Conservation (phyloP, 1,139 yeast genomes). For the Yamadazyma epiphylla region DNA sequence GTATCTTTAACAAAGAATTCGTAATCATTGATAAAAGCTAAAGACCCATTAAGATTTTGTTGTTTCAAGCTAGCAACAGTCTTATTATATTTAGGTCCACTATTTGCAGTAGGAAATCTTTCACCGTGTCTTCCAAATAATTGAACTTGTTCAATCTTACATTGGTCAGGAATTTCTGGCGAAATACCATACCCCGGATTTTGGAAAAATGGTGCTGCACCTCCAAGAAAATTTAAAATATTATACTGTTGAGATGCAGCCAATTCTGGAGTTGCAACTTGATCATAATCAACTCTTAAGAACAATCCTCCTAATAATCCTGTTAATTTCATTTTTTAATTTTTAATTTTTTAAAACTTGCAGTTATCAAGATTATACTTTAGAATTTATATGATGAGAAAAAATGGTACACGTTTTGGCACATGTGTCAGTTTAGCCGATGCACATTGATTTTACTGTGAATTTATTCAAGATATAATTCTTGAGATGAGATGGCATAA, state of each 20-base stretch:
- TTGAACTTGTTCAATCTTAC: slow-evolving; percentile 63
- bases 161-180: slow-evolving; percentile 45
- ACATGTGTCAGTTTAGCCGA: too few species aligned
- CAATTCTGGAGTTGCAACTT: slow-evolving; percentile 35
- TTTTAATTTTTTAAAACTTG: too few species aligned
- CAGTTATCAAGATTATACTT: too few species aligned
- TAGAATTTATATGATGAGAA: too few species aligned
- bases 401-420: too few species aligned
- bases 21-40: slow-evolving; percentile 31
- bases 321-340: slow-evolving; percentile 5
- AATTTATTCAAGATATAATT: too few species aligned
- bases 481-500: too few species aligned
- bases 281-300: slow-evolving; percentile 4
- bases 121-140: slow-evolving; percentile 71
- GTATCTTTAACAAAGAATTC: slow-evolving; percentile 26
- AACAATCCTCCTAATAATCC: slow-evolving; percentile 3
- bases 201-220: slow-evolving; percentile 46
- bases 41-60: slow-evolving; percentile 22
- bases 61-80: slow-evolving; percentile 10
- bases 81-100: slow-evolving; percentile 22
- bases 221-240: slow-evolving; percentile 41
- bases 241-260: slow-evolving; percentile 38
- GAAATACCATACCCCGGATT: slow-evolving; percentile 44
- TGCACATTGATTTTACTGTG: too few species aligned
- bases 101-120: slow-evolving; percentile 48